Percentiles rank a stretch among this genome's conserved stretches.
phyloP scores from a whole-genome alignment of 768 basidiomycete genomes.

The Austroboletus eburneus region DNA sequence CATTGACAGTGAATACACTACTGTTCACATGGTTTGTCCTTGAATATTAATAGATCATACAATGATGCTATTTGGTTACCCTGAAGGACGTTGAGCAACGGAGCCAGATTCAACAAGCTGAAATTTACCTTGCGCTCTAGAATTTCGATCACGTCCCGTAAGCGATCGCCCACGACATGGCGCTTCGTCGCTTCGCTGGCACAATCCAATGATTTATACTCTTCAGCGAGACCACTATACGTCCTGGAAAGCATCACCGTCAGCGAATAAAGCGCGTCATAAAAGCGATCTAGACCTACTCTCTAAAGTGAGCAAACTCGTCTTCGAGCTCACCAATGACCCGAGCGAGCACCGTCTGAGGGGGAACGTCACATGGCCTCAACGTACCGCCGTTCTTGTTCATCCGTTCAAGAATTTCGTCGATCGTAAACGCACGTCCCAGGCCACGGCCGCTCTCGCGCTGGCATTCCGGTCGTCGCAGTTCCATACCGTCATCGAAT shows the following conservation, averaged over 20 bases:
- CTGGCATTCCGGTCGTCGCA: neutral
- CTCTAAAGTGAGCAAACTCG: conserved; percentile 92
- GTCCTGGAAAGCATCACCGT: conserved; percentile 49
- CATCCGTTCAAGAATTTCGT: conserved; percentile 25
- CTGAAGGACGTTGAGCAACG: conserved; percentile 35
- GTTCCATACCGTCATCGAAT: conserved; percentile 11
- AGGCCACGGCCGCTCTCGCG: conserved; percentile 1
- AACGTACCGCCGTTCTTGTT: conserved; percentile 23
- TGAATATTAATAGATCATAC: conserved; percentile 78
- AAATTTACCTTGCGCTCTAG: conserved; percentile 80
- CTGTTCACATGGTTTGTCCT: conserved; percentile 48
- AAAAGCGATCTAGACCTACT: conserved; percentile 46
- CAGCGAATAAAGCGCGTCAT: neutral
- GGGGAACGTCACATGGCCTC: conserved; percentile 48
- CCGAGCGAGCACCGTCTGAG: conserved; percentile 81
- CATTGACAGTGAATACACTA: no score
- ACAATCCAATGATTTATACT: conserved; percentile 88
- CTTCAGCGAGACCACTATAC: conserved; percentile 86
- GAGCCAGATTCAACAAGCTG: neutral
- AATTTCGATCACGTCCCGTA: conserved; percentile 87
- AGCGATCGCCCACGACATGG: conserved; percentile 81
- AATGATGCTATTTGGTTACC: conserved; percentile 93
- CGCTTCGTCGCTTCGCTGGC: conserved; percentile 77
- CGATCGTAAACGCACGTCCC: conserved; percentile 13
- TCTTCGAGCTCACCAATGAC: conserved; percentile 89